A percentile compares a stretch with the other conserved stretches of the same genome.
Conservation (phyloP, 2,329 filamentous ascomycete genomes). For the Penicillium sp. region DNA sequence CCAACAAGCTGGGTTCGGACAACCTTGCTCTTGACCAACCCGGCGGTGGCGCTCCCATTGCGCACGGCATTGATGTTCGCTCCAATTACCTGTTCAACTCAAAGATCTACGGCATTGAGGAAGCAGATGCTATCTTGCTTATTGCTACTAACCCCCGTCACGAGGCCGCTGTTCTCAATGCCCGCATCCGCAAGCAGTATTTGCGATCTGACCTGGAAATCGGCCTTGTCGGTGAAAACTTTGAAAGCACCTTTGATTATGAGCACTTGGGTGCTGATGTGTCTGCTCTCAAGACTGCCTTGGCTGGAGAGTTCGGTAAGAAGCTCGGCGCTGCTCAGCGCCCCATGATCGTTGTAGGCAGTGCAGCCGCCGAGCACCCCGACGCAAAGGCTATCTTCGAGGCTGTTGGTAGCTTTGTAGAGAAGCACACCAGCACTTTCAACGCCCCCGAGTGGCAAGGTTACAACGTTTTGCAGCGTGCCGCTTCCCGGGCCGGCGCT, state of each 20-base stretch:
- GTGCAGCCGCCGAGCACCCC: constrained; percentile 82
- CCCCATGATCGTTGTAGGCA: constrained; percentile 96
- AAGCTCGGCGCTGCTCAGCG: constrained; percentile 82
- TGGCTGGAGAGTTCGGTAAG: constrained; percentile 87
- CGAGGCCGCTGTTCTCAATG: constrained; percentile 92
- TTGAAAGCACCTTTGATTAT: constrained; percentile 93
- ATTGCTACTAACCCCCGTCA: constrained; percentile 94
- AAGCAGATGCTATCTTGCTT: constrained; percentile 86
- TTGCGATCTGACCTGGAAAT: constrained; percentile 91
- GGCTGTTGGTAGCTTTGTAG: constrained; percentile 82
- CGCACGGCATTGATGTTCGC: constrained; percentile 89
- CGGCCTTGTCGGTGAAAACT: constrained; percentile 84
- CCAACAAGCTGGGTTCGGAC: constrained; percentile 93
- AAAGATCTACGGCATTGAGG: constrained; percentile 87
- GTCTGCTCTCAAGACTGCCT: constrained; percentile 76
- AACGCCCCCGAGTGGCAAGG: constrained; percentile 90
- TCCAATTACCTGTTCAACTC: constrained; percentile 98
- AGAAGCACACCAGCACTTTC: constrained; percentile 90
- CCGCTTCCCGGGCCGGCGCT: constrained; percentile 86
- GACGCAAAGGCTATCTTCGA: constrained; percentile 94
- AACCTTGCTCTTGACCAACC: constrained; percentile 92
- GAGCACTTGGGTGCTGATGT: constrained; percentile 82
- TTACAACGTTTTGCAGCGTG: constrained; percentile 93
- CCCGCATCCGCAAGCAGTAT: constrained; percentile 97
- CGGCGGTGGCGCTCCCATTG: constrained; percentile 74